Base-by-base conservation (phyloP, 2,329 filamentous ascomycete genomes). In the Microdochium bolleyi region DNA sequence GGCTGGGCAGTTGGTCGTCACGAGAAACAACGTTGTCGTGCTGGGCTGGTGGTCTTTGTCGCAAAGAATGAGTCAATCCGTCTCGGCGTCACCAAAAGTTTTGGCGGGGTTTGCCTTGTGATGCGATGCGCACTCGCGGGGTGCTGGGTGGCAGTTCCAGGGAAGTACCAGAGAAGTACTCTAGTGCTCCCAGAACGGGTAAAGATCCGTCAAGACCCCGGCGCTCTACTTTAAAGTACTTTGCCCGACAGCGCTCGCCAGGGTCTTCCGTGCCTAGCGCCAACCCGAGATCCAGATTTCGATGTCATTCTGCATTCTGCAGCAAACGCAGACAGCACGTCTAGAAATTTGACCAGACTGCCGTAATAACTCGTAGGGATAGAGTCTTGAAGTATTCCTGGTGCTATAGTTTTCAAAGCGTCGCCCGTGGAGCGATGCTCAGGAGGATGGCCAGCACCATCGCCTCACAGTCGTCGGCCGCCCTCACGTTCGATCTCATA, bases 401-500 rank as follows among this genome's bases (percentile, higher is more conserved):
- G 13, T 11, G 16, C 41, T 7, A 21, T 24, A 48, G 30, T 50
- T 24, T n/a, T 38, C 32, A 38, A 13, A 8, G 30, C 48, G 24
- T 44, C 37, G n/a, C 24, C 30, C 16, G 34, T 22, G 27, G 46
- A 24, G 50, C 48, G 49, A 58, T 59, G 59, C 57, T 62, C 49
- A 69, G 63, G 61, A 77, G 63, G 58, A 80, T 80, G 77, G 72
- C 75, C 50, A 66, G 61, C 53, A 72, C 73, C 51, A 73, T 83
- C 64, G 74, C 75, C 59, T 79, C 64, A 49, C 60, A 63, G 27
- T 67, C 73, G 24, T 79, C 78, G 19, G 70, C 87, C 13, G 89
- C 90, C 49, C 76, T 95, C 66, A 89, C 78, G 1, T 92, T 92
- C 66, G 87, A 94, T 60, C 76, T 92, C 27, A 72, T 89, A 54